A percentile compares a stretch with the other conserved stretches of the same genome.
These are phyloP conservation scores for Geosmithia putterillii DNA, from an alignment of 2,329 filamentous ascomycete genomes.

Conservation along the genomic window DNA sequence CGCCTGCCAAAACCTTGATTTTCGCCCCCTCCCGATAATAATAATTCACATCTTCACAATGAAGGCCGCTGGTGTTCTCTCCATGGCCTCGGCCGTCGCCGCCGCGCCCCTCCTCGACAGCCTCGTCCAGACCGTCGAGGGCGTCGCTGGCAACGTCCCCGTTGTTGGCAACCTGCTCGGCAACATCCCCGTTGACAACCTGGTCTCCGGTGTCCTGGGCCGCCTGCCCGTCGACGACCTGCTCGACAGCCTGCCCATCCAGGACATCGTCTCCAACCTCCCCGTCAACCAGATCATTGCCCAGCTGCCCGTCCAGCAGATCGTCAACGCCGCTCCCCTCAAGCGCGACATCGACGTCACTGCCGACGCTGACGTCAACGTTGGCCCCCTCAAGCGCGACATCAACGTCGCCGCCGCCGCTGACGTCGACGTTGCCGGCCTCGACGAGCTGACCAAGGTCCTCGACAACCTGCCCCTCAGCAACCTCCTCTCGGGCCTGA, in stretches of 20 bases:
- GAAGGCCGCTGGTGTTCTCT: slow-evolving; percentile 5
- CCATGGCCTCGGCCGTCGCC: slow-evolving; percentile 4
- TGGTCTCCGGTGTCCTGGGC: slow-evolving; percentile 4
- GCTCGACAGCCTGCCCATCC: slow-evolving; percentile 1
- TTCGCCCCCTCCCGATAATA: neutral
- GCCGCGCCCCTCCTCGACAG: slow-evolving; percentile 5
- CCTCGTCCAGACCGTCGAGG: slow-evolving; percentile 1
- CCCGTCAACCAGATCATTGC: slow-evolving; percentile 1
- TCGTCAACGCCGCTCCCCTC: slow-evolving; percentile 1
- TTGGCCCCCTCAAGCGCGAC: slow-evolving; percentile 1
- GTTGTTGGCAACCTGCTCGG: slow-evolving; percentile 1
- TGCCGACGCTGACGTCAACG: neutral
- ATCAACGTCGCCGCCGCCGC: slow-evolving; percentile 2
- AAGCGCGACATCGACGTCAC: neutral
- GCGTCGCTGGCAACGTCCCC: slow-evolving; percentile 1
- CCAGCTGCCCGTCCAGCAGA: neutral
- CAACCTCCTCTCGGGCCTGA: slow-evolving; percentile 1
- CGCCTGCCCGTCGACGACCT: slow-evolving; percentile 3
- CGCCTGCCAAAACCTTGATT: neutral
- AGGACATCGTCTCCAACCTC: slow-evolving; percentile 2
- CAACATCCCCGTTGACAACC: slow-evolving; percentile 1
- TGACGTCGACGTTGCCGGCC: slow-evolving; percentile 1
- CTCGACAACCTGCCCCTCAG: slow-evolving; percentile 3
- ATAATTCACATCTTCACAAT: slow-evolving; percentile 2
- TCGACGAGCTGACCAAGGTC: neutral